phyloP scores from a whole-genome alignment of 345 rosid genomes.

The Citrus maxima region DNA sequence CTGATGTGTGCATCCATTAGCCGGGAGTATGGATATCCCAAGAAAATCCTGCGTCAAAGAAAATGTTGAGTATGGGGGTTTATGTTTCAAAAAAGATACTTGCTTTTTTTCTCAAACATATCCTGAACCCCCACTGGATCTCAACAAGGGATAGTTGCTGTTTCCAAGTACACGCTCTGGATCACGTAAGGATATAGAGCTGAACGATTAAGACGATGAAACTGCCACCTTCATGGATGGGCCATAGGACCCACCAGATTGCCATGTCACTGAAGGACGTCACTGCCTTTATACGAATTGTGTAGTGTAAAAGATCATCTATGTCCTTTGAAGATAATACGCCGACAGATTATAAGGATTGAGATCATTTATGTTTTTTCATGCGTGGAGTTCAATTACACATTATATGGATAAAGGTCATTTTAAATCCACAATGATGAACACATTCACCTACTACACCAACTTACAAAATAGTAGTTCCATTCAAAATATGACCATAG shows the following conservation, averaged over 20 bases:
- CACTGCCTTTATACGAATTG: not conserved
- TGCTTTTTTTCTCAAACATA: slow-evolving; percentile 33
- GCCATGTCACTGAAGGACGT: slow-evolving; percentile 14
- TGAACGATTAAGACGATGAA: slow-evolving; percentile 2
- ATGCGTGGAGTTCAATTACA: not conserved
- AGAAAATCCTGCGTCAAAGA: slow-evolving; percentile 89
- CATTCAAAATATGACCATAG: not conserved
- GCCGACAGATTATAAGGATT: not conserved
- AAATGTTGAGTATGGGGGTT: slow-evolving; percentile 85
- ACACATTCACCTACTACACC: not conserved
- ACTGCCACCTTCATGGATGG: slow-evolving; percentile 7
- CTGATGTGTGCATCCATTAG: slow-evolving; percentile 67
- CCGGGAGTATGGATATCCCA: slow-evolving; percentile 59
- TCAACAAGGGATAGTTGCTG: slow-evolving; percentile 35
- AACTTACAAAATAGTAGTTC: not conserved
- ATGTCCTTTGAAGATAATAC: not conserved
- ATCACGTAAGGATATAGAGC: slow-evolving; percentile 3
- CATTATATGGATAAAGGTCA: not conserved
- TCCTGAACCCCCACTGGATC: slow-evolving; percentile 51
- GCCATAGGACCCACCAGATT: slow-evolving; percentile 5
- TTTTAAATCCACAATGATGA: slow-evolving; percentile 2
- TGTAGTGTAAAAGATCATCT: not conserved
- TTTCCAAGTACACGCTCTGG: slow-evolving; percentile 15
- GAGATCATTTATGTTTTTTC: not conserved
- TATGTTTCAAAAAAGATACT: slow-evolving; percentile 41